Evolutionary conservation across 306 rosid genomes (phyloP).

Genomic region (Adenanthera pavonina): DNA sequence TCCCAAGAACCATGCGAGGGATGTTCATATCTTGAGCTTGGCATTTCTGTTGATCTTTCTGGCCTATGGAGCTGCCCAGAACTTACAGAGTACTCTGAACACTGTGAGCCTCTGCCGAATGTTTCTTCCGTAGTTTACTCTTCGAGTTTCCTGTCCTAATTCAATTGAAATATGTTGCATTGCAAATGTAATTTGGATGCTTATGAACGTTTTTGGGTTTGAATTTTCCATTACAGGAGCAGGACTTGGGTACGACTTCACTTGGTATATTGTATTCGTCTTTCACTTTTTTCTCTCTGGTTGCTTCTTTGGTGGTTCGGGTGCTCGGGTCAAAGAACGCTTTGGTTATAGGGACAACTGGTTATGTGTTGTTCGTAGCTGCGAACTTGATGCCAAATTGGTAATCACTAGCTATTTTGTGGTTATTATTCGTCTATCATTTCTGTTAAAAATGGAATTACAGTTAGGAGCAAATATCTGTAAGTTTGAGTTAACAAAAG

Average conservation of each 20-base stretch:
- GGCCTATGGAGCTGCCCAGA: slow-evolving; percentile 94
- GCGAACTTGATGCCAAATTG: slow-evolving; percentile 88
- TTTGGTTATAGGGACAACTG: slow-evolving; percentile 81
- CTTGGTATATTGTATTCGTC: slow-evolving; percentile 85
- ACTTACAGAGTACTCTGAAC: slow-evolving; percentile 83
- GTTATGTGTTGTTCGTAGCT: slow-evolving; percentile 85
- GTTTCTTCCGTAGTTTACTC: neutral
- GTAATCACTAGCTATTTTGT: slow-evolving; percentile 43
- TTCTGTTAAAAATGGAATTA: neutral
- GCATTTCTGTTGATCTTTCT: slow-evolving; percentile 79
- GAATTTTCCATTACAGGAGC: slow-evolving; percentile 61
- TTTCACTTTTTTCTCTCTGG: slow-evolving; percentile 76
- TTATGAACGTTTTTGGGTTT: slow-evolving; percentile 24
- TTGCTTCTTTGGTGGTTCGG: slow-evolving; percentile 88
- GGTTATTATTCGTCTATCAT: neutral
- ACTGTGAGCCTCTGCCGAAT: slow-evolving; percentile 52
- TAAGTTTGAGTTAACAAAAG: neutral
- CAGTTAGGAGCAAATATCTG: neutral
- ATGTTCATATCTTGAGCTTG: slow-evolving; percentile 70
- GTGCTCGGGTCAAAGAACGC: slow-evolving; percentile 80
- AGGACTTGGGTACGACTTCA: slow-evolving; percentile 80
- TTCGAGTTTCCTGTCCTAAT: neutral
- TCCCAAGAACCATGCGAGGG: slow-evolving; percentile 50
- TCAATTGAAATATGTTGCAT: neutral
- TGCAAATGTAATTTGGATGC: neutral